Percentiles rank a stretch among this genome's conserved stretches.
Conservation (phyloP, 495 filamentous ascomycete species). For the Penicillium psychrofluorescens region DNA sequence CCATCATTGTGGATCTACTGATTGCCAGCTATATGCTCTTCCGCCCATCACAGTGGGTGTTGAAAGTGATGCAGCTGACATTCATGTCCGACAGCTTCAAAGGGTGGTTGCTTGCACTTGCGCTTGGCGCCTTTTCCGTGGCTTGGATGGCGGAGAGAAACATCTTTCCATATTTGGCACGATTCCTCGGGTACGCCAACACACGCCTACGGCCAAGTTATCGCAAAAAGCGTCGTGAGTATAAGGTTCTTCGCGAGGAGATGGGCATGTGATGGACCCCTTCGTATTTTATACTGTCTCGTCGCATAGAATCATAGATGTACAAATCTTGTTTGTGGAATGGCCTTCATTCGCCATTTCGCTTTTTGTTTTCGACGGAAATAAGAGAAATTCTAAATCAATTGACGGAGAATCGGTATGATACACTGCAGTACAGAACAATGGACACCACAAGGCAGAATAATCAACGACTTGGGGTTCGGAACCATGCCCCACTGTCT, state of each 20-base stretch:
- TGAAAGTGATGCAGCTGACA: constrained; percentile 78
- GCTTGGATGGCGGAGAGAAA: constrained; percentile 65
- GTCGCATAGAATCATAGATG: no score
- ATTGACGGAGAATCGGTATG: constrained; percentile 11
- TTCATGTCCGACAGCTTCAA: constrained; percentile 63
- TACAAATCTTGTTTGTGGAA: no score
- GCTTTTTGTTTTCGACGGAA: no score
- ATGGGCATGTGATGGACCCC: constrained; percentile 45
- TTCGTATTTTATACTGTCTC: constrained; percentile 2
- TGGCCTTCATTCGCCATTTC: no score
- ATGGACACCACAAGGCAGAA: background rate
- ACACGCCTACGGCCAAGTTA: constrained; percentile 45
- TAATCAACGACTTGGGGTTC: no score
- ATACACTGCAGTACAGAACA: constrained; percentile 12
- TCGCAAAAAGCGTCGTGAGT: constrained; percentile 74
- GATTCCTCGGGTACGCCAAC: constrained; percentile 53
- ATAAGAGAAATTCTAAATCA: no score
- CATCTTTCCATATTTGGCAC: constrained; percentile 64
- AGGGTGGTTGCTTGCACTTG: constrained; percentile 60
- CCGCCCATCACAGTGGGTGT: constrained; percentile 59
- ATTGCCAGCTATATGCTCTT: constrained; percentile 73
- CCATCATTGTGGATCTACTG: constrained; percentile 57
- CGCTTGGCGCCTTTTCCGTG: constrained; percentile 53
- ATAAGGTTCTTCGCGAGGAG: constrained; percentile 71
- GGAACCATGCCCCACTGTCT: no score